Percentiles rank a stretch among this genome's conserved stretches.
phyloP scores from a whole-genome alignment of 768 basidiomycete genomes.

The Filobasidium floriforme region DNA sequence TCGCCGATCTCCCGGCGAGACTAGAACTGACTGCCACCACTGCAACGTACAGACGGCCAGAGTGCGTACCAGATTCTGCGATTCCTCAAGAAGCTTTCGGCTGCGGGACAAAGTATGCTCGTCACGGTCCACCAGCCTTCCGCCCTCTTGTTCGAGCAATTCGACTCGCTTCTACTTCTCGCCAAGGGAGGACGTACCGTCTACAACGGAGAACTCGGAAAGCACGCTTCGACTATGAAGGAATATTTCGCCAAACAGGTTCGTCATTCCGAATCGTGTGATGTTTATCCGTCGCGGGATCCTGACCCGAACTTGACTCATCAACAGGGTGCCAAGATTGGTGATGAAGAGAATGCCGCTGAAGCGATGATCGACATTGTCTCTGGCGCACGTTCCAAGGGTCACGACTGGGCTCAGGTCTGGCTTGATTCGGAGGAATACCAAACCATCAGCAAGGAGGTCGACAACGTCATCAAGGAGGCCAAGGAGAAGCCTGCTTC shows the following conservation, averaged over 20 bases:
- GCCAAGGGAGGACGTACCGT: slow-evolving; percentile 60
- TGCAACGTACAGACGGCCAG: slow-evolving; percentile 37
- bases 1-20: not conserved
- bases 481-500: slow-evolving; percentile 46
- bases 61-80: slow-evolving; percentile 64
- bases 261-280: no score
- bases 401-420: slow-evolving; percentile 69
- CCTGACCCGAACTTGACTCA: not conserved
- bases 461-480: slow-evolving; percentile 49
- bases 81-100: slow-evolving; percentile 66
- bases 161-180: slow-evolving; percentile 67
- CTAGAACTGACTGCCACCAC: no score
- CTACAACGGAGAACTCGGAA: slow-evolving; percentile 17
- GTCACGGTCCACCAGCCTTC: slow-evolving; percentile 59
- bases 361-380: slow-evolving; percentile 19
- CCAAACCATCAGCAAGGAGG: slow-evolving; percentile 43
- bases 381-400: slow-evolving; percentile 35
- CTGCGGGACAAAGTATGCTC: slow-evolving; percentile 60
- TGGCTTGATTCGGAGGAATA: slow-evolving; percentile 66
- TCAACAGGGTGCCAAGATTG: slow-evolving; percentile 6
- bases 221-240: slow-evolving; percentile 15
- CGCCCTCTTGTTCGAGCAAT: slow-evolving; percentile 68
- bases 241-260: slow-evolving; percentile 12
- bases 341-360: slow-evolving; percentile 13
- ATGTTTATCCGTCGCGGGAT: not conserved